Conservation (phyloP, 2,329 filamentous ascomycete species). For the Penicillium sp. region DNA sequence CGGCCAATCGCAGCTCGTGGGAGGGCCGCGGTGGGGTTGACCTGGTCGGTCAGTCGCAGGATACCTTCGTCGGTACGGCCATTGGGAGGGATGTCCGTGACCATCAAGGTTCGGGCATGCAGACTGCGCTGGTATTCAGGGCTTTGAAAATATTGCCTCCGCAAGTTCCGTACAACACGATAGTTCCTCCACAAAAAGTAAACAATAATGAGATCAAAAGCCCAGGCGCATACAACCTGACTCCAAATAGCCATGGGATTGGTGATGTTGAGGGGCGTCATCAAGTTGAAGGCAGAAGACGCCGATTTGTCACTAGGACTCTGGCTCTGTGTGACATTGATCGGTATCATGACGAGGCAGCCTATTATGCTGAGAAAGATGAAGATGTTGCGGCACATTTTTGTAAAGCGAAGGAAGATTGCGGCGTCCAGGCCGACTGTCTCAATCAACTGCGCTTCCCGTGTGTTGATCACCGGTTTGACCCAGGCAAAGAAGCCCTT, state of each 20-base stretch:
- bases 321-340: slow-evolving; percentile 62
- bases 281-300: slow-evolving; percentile 37
- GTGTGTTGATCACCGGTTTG: slow-evolving; percentile 70
- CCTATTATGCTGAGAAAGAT: slow-evolving; percentile 68
- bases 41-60: slow-evolving; percentile 73
- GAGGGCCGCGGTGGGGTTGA: slow-evolving; percentile 74
- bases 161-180: slow-evolving; percentile 64
- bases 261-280: slow-evolving; percentile 53
- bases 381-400: slow-evolving; percentile 93
- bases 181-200: slow-evolving; percentile 92
- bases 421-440: slow-evolving; percentile 87
- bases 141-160: slow-evolving; percentile 77
- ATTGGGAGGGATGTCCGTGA: slow-evolving; percentile 80
- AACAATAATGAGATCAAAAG: slow-evolving; percentile 71
- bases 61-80: slow-evolving; percentile 82
- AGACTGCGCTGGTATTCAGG: slow-evolving; percentile 85
- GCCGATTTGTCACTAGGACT: slow-evolving; percentile 22
- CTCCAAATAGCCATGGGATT: slow-evolving; percentile 53
- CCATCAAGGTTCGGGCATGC: slow-evolving; percentile 65
- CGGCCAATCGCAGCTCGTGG: slow-evolving; percentile 80
- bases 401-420: slow-evolving; percentile 80
- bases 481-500: slow-evolving; percentile 90
- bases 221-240: slow-evolving; percentile 57
- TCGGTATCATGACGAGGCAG: slow-evolving; percentile 73
- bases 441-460: slow-evolving; percentile 73